phyloP scores from a whole-genome alignment of 2,329 filamentous ascomycete species.

The Sporothrix inflata region DNA sequence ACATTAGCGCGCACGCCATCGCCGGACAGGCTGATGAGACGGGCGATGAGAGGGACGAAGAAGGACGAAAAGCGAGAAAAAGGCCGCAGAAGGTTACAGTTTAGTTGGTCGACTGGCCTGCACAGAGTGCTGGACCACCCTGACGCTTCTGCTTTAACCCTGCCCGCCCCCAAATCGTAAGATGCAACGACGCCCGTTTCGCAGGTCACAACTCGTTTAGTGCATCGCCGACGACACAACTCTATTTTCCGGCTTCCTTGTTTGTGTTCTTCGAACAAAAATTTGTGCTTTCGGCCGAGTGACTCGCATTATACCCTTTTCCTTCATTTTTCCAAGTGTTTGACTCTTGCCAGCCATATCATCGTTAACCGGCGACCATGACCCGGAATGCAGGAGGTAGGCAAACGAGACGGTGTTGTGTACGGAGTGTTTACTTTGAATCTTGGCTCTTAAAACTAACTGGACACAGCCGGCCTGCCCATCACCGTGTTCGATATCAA shows the following conservation, averaged over 20 bases:
- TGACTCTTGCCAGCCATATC: neutral
- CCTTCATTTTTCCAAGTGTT: neutral
- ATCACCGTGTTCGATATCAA: constrained; percentile 27
- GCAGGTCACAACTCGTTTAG: neutral
- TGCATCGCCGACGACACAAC: constrained; percentile 22
- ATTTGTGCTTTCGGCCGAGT: too few relatives aligned
- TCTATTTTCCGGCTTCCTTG: neutral
- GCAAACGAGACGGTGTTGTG: neutral
- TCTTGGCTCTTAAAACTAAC: neutral
- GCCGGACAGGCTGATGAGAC: constrained; percentile 25
- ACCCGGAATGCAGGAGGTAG: constrained; percentile 15
- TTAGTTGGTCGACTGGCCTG: neutral
- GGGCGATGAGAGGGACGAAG: neutral
- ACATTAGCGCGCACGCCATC: constrained; percentile 25
- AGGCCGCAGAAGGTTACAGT: neutral
- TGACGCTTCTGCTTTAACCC: neutral
- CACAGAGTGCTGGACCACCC: neutral
- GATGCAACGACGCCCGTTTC: neutral
- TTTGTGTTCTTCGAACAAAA: neutral
- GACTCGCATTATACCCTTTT: neutral
- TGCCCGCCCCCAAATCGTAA: neutral
- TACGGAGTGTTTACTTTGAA: neutral
- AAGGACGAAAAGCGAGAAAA: neutral
- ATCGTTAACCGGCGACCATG: neutral
- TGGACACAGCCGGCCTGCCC: constrained; percentile 10